Conservation (phyloP, 345 rosid species). For the Eucalyptus pauciflora region DNA sequence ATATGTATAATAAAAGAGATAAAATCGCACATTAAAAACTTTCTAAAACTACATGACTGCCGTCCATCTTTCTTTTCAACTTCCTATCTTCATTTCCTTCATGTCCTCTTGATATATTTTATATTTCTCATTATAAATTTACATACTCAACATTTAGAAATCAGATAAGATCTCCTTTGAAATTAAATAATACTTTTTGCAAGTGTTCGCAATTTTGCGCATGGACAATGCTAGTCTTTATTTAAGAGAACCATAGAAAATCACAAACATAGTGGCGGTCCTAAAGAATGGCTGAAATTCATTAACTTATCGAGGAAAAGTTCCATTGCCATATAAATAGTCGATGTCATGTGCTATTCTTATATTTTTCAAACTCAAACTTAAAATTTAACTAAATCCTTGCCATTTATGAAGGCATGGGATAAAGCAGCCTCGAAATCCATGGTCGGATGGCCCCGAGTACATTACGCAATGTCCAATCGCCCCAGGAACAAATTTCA, state of each 20-base stretch:
- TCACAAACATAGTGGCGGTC: not conserved
- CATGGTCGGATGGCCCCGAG: constrained; percentile 27
- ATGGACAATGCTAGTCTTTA: not conserved
- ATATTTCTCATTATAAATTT: not conserved
- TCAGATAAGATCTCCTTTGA: not conserved
- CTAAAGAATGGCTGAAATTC: not conserved
- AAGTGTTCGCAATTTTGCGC: not conserved
- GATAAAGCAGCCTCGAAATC: constrained; percentile 8
- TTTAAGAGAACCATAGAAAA: not conserved
- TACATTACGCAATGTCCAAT: constrained; percentile 23
- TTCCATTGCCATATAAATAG: not conserved
- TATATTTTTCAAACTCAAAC: not conserved
- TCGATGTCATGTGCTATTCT: not conserved
- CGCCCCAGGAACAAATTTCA: constrained; percentile 4
- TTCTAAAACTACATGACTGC: not conserved
- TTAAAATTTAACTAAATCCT: not conserved
- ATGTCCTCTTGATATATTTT: not conserved
- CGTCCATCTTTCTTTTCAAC: not conserved
- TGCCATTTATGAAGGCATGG: constrained; percentile 9
- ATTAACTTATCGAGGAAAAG: not conserved
- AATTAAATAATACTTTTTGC: not conserved
- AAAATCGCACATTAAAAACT: not conserved
- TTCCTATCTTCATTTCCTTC: not conserved
- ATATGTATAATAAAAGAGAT: not conserved
- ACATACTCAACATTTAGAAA: not conserved